phyloP scores from a whole-genome alignment of 768 basidiomycete species.

The Suillus decipiens region DNA sequence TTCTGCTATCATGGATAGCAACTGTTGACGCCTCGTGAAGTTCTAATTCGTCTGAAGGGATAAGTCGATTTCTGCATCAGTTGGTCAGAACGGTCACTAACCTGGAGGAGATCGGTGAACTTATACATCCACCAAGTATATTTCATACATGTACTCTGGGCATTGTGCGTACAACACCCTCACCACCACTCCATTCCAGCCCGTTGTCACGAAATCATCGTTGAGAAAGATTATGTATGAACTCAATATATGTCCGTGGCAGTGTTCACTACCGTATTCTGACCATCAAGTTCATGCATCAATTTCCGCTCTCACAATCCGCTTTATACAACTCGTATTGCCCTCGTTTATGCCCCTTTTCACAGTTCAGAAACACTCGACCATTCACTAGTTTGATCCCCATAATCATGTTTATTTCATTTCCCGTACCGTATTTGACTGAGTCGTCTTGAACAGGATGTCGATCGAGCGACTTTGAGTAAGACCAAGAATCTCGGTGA shows the following conservation, averaged over 20 bases:
- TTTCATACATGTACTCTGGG: background rate
- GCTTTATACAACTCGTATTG: background rate
- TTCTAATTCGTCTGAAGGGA: background rate
- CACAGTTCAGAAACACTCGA: background rate
- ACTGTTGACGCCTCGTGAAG: background rate
- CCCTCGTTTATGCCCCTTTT: background rate
- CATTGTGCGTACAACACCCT: background rate
- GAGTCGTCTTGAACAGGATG: constrained; percentile 41
- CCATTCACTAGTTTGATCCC: background rate
- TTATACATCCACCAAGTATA: background rate
- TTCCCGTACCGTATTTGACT: background rate
- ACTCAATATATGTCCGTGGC: background rate
- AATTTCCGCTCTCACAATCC: too few relatives aligned
- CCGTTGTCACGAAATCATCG: background rate
- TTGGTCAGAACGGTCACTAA: background rate
- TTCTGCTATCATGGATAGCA: background rate
- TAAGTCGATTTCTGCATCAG: background rate
- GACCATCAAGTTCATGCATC: background rate
- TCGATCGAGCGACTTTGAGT: constrained; percentile 49
- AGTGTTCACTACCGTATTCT: background rate
- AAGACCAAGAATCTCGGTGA: constrained; percentile 65
- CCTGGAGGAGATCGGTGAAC: background rate
- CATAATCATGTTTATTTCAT: background rate
- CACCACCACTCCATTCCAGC: background rate
- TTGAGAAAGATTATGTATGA: background rate